Evolutionary conservation across 1,284 basidiomycete genomes (phyloP).

Genomic region (Cryptococcus sp.): DNA sequence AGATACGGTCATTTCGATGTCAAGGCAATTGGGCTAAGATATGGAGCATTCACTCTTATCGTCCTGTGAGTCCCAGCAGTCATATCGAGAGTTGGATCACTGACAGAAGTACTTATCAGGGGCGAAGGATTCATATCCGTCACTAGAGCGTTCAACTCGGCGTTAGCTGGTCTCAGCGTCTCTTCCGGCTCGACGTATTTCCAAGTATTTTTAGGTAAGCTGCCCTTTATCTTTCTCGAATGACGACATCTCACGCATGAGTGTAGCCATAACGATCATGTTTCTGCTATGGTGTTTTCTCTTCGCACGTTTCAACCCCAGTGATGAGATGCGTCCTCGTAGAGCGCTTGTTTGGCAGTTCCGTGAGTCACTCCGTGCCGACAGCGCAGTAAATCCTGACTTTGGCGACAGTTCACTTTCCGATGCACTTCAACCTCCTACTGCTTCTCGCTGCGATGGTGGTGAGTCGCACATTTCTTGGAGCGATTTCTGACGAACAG

Average conservation of each 20-base stretch:
- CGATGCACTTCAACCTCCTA: slow-evolving; percentile 30
- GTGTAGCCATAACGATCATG: slow-evolving; percentile 29
- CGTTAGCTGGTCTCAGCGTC: slow-evolving; percentile 27
- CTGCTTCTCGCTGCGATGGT: slow-evolving; percentile 31
- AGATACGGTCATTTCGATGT: neutral
- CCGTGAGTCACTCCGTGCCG: slow-evolving; percentile 1
- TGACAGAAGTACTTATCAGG: slow-evolving; percentile 11
- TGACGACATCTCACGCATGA: neutral
- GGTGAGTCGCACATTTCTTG: slow-evolving; percentile 10
- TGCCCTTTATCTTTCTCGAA: too few species aligned
- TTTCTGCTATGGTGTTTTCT: slow-evolving; percentile 35
- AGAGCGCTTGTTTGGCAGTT: slow-evolving; percentile 28
- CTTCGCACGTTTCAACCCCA: slow-evolving; percentile 26
- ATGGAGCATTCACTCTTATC: slow-evolving; percentile 38
- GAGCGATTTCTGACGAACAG: slow-evolving; percentile 10
- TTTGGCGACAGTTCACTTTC: slow-evolving; percentile 23
- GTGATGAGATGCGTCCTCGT: slow-evolving; percentile 12
- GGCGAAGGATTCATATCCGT: slow-evolving; percentile 38
- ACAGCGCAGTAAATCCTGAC: neutral
- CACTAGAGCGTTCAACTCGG: slow-evolving; percentile 23
- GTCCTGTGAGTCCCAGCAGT: slow-evolving; percentile 27
- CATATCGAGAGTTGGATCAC: neutral
- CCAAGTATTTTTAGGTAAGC: slow-evolving; percentile 31
- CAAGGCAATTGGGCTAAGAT: slow-evolving; percentile 18
- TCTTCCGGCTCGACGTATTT: slow-evolving; percentile 22